Evolutionary conservation across 768 basidiomycete genomes (phyloP), one percentile per base, ranked within the genome.

Genomic region (Cystobasidium tubakii): DNA sequence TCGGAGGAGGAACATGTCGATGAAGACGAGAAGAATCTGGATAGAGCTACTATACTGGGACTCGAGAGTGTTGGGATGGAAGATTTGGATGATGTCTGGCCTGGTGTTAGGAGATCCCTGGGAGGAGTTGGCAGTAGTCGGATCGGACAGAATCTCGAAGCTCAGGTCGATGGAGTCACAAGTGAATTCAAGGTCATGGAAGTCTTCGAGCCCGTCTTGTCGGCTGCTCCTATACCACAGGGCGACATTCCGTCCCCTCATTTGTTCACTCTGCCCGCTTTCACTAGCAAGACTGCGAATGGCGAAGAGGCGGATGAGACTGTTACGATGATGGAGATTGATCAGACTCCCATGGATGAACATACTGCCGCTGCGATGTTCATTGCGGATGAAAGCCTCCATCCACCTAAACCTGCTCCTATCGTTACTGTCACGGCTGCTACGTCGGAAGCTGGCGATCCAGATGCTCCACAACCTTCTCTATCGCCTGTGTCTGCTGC

Each of bases 21-120:
- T 19, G 69, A 71, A 29, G 69, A 71, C 15, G 69, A 71, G 34
- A 71, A 71, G 55, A 39, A 39, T 25, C 69, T 71, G 4, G 69
- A 71, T 42, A 55, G 69, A n/a, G 69, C 69, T 29, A 71, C 69
- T 44, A 53, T 71, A 27, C 39, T 71, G 19, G 69, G 69, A 3
- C 39, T 55, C 9, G 69, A 71, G 54, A 71, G 69, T 44, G 69
- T 71, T 17, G 69, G 55, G 9, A 60, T 71, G 69, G 69, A 71
- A 12, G 69, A 71, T 34, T 39, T 71, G 7, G 69, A 71, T 55
- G 69, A 71, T 46, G 69, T 46, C 3, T 71, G 69, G 69, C 69
- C 69, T 36, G 69, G 29, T 9, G 53, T 39, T 6, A 34, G 69
- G 55, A 62, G 44, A 17, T 36, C 69, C 12, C 31, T 50, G 9